Base-by-base conservation (phyloP, 495 filamentous ascomycete species). In the Aspergillus campestris region DNA sequence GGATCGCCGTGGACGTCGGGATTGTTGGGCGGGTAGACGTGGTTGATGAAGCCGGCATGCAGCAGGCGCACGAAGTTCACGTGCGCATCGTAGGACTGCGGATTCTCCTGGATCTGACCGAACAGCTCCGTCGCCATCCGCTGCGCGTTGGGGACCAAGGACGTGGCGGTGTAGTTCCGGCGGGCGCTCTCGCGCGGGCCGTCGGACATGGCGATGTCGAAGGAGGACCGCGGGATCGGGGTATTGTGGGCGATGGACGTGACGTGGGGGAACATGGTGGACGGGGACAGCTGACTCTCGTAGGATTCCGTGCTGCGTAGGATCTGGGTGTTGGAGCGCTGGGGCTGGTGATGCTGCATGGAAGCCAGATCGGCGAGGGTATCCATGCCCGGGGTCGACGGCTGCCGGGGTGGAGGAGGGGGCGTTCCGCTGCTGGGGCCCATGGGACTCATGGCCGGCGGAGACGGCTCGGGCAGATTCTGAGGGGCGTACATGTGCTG, bases 61-160 rank as follows among this genome's bases (percentile, higher is more conserved):
- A 87, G 65, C 6, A 85, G 60, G 8, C 70, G 69, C 55, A 87
- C 78, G 43, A 86, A 78, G 40, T 76, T 63, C 24, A 81, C 66
- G 55, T 86, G 80, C 31, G 79, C 74, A 12, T 82, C 72, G 53
- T 84, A 83, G 31, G 79, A 75, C 50, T 80, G 81, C 3, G 81
- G 76, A 40, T 82, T 81, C 36, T 79, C 67, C 24, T 72, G 62
- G 8, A 85, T 74, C 45, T 75, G 65, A 18, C 63, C 62, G 39
- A 77, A 70, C 12, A 84, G 53, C 40, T 75, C 65, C 7, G 70
- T 74, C 35, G 82, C 70, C 43, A 62, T 59, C 27, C 71, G 62
- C 35, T 79, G 75, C 31, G 81, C 77, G 10, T 65, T 63, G 7
- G 75, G 64, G 0, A 74, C 70, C 10, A 86, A 60, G 3, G 80